These are phyloP conservation scores for Exserohilum turcica DNA, from an alignment of 2,329 filamentous ascomycete genomes.

Conservation along the genomic window DNA sequence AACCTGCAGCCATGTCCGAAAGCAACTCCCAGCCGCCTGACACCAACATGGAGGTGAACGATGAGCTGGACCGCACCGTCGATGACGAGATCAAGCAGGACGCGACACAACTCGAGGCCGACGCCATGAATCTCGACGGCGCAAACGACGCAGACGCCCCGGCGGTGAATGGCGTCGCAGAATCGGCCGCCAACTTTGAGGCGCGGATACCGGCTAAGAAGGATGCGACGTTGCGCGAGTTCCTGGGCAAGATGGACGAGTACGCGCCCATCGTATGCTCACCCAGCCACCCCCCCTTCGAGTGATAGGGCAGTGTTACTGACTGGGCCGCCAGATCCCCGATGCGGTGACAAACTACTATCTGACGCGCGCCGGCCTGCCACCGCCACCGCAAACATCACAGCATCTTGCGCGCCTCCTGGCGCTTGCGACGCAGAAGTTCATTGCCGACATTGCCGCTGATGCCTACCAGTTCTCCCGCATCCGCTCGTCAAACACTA, in stretches of 20 bases:
- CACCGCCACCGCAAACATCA: conserved; percentile 88
- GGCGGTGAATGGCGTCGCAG: conserved; percentile 42
- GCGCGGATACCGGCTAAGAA: conserved; percentile 78
- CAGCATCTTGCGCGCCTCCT: conserved; percentile 89
- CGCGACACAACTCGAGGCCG: conserved; percentile 37
- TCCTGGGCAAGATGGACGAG: conserved; percentile 95
- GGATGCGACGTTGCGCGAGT: conserved; percentile 89
- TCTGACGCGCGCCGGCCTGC: conserved; percentile 91
- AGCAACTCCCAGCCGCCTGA: conserved; percentile 36
- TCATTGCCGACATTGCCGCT: conserved; percentile 95
- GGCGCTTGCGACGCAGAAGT: conserved; percentile 97
- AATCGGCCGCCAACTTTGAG: conserved; percentile 60
- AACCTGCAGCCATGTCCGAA: conserved; percentile 40
- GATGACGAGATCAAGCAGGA: conserved; percentile 50
- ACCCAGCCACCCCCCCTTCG: background rate
- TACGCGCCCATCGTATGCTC: conserved; percentile 87
- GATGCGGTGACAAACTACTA: conserved; percentile 98
- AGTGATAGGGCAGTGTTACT: conserved; percentile 11
- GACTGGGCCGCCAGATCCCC: conserved; percentile 70
- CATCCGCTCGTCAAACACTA: conserved; percentile 90
- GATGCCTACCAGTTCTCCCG: conserved; percentile 98
- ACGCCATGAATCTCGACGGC: conserved; percentile 51
- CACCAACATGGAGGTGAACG: conserved; percentile 39
- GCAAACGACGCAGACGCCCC: conserved; percentile 44
- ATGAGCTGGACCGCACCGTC: conserved; percentile 49